Evolutionary conservation across 1,284 basidiomycete species (phyloP).

Genomic region (Cutaneotrichosporon cavernicola): DNA sequence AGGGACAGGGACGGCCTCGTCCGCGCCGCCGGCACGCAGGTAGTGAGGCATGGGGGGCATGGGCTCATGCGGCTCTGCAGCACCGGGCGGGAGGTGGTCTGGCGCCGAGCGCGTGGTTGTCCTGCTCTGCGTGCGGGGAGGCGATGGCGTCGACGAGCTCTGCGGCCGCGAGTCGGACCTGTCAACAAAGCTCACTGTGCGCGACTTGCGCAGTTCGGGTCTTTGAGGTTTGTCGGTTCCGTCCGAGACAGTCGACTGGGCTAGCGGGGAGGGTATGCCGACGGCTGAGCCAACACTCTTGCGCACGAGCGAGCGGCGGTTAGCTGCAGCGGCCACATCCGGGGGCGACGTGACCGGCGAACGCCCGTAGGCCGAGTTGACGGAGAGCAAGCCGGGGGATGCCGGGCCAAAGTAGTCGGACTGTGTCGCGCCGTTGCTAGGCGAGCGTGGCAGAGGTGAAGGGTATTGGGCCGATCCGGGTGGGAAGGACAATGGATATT

Average conservation of each 20-base stretch:
- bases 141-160: not conserved
- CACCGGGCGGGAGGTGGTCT: not conserved
- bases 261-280: constrained; percentile 5
- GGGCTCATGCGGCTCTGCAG: not conserved
- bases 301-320: not conserved
- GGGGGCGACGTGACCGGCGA: not conserved
- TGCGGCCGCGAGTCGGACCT: not conserved
- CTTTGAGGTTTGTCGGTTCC: not conserved
- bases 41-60: not conserved
- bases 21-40: not conserved
- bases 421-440: not conserved
- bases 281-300: not conserved
- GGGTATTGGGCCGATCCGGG: not conserved
- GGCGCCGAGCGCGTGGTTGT: not conserved
- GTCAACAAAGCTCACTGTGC: constrained; percentile 6
- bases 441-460: not conserved
- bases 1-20: not conserved
- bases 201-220: not conserved
- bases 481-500: not conserved
- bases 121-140: not conserved
- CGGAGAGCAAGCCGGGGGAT: not conserved
- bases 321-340: not conserved
- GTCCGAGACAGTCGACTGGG: not conserved
- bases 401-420: not conserved
- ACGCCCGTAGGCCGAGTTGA: not conserved